Conservation (phyloP, 2,329 filamentous ascomycete genomes). For the Parascedosporium putredinis region DNA sequence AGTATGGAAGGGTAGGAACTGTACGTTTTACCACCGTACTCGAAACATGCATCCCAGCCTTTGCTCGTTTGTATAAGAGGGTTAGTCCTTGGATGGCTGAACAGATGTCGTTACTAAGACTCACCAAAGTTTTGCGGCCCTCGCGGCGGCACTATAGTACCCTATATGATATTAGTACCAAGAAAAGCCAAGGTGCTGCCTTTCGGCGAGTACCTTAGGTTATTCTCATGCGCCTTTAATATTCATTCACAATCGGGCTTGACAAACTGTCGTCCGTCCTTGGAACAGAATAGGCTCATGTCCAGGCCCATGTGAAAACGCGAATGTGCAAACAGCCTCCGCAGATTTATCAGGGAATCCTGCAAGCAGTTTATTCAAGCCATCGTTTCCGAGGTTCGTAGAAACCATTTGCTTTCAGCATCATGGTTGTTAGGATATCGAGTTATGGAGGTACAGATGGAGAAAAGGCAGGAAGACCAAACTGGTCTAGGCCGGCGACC, state of each 20-base stretch:
- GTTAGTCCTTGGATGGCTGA: background rate
- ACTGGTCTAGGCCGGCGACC: too few species aligned
- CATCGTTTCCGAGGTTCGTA: constrained; percentile 72
- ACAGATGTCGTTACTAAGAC: background rate
- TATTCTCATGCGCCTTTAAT: background rate
- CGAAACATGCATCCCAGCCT: constrained; percentile 97
- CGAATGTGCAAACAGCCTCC: constrained; percentile 93
- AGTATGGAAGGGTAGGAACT: constrained; percentile 17
- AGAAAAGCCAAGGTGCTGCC: background rate
- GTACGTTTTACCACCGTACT: constrained; percentile 78
- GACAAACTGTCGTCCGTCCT: constrained; percentile 66
- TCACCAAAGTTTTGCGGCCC: constrained; percentile 10
- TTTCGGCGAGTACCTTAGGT: background rate
- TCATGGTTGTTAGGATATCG: background rate
- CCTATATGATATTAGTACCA: constrained; percentile 2
- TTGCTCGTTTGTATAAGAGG: background rate
- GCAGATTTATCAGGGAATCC: constrained; percentile 86
- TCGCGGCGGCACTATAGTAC: background rate
- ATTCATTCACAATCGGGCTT: background rate
- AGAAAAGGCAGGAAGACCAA: too few species aligned
- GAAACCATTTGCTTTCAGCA: constrained; percentile 75
- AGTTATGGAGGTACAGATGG: too few species aligned
- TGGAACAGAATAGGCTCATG: constrained; percentile 82
- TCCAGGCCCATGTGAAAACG: constrained; percentile 76
- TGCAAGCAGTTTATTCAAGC: constrained; percentile 81